These are phyloP conservation scores for Thinopyrum elongatum DNA, from an alignment of 176 grass and related monocot species.

Conservation along the genomic window DNA sequence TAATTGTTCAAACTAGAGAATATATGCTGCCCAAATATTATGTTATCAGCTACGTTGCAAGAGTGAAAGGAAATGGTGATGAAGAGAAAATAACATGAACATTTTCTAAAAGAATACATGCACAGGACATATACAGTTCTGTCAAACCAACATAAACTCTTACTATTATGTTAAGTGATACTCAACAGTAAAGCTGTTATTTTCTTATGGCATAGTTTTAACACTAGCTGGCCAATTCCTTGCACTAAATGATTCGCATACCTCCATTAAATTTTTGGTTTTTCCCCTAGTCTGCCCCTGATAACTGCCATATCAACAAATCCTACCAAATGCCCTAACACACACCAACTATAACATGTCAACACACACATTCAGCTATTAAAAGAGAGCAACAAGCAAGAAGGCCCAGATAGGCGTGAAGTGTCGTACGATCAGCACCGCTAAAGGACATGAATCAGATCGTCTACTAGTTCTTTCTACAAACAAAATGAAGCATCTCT, in stretches of 20 bases:
- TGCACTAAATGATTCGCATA: neutral
- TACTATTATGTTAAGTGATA: neutral
- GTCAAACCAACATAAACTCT: neutral
- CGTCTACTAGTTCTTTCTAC: neutral
- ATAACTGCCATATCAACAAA: neutral
- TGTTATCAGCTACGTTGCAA: neutral
- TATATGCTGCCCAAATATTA: slow-evolving; percentile 8
- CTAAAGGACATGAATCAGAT: neutral
- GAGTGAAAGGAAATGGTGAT: neutral
- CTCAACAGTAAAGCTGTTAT: neutral
- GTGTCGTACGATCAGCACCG: neutral
- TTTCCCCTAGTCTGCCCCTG: neutral
- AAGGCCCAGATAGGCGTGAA: neutral
- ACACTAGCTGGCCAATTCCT: neutral
- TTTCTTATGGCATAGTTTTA: slow-evolving; percentile 17
- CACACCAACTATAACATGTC: slow-evolving; percentile 4
- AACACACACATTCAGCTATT: neutral
- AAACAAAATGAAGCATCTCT: neutral
- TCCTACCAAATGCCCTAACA: neutral
- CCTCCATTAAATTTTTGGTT: neutral
- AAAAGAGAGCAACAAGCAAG: neutral
- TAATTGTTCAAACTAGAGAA: neutral
- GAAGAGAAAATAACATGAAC: neutral
- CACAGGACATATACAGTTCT: neutral
- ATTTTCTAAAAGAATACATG: slow-evolving; percentile 10